These are phyloP conservation scores for Trametes meyenii DNA, from an alignment of 768 basidiomycete genomes.

Conservation along the genomic window DNA sequence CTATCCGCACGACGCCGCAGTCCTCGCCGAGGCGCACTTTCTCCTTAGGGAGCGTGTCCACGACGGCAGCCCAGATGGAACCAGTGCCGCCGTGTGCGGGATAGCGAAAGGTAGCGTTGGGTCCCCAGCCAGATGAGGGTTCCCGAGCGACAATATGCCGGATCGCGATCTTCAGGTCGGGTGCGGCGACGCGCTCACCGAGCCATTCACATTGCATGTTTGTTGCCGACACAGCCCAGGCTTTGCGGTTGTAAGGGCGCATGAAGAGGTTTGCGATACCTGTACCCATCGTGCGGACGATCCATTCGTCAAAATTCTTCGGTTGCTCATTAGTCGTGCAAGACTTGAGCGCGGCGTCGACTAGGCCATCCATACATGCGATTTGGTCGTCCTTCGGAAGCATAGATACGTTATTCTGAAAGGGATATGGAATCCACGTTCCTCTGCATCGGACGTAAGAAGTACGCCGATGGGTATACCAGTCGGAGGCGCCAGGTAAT, in stretches of 20 bases:
- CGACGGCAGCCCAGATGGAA: neutral
- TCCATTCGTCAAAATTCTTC: neutral
- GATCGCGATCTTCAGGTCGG: neutral
- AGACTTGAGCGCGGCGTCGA: neutral
- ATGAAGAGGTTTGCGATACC: neutral
- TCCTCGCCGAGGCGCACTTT: neutral
- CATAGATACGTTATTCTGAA: neutral
- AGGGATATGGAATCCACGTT: neutral
- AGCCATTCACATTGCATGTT: neutral
- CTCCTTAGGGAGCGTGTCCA: neutral
- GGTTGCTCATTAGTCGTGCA: neutral
- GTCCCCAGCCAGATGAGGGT: neutral
- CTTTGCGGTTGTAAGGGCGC: neutral
- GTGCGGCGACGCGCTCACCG: neutral
- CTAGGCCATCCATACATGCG: neutral
- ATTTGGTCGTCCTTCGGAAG: neutral
- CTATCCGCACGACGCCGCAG: neutral
- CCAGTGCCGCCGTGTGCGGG: neutral
- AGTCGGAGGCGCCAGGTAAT: neutral
- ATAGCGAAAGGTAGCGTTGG: neutral
- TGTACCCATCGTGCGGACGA: neutral
- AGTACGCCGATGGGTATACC: neutral
- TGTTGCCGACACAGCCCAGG: neutral
- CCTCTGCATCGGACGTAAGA: neutral
- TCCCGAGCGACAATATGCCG: neutral